phyloP scores from a whole-genome alignment of 169 alveolate genomes.

The Plasmodium inui region DNA sequence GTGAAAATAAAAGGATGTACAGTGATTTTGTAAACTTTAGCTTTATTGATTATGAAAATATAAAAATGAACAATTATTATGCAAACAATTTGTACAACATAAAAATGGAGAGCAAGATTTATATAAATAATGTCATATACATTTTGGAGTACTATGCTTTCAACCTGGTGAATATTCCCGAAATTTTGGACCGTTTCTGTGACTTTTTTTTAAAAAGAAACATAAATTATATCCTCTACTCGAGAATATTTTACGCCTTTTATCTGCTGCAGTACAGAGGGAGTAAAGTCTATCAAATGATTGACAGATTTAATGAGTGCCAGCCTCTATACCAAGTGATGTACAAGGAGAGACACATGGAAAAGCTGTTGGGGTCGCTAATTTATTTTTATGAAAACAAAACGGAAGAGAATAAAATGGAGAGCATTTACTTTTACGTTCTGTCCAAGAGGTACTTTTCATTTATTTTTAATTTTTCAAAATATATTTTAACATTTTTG shows the following conservation, averaged over 20 bases:
- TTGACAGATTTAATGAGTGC: constrained; percentile 21
- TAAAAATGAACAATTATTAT: constrained; percentile 65
- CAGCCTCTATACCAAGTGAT: constrained; percentile 55
- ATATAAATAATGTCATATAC: constrained; percentile 70
- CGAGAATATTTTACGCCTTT: constrained; percentile 74
- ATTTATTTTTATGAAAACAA: constrained; percentile 57
- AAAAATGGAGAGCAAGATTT: constrained; percentile 16
- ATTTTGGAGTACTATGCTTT: constrained; percentile 75
- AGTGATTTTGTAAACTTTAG: constrained; percentile 63
- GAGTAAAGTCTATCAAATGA: constrained; percentile 26
- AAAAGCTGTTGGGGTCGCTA: constrained; percentile 25
- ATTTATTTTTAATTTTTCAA: constrained; percentile 70
- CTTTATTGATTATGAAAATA: constrained; percentile 75
- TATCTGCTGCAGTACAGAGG: constrained; percentile 28
- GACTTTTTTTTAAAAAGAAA: constrained; percentile 44
- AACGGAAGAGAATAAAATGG: background rate
- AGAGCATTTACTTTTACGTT: constrained; percentile 51
- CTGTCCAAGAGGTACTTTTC: constrained; percentile 60
- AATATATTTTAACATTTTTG: constrained; percentile 63
- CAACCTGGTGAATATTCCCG: constrained; percentile 18
- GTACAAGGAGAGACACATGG: constrained; percentile 72
- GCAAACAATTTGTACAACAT: constrained; percentile 68
- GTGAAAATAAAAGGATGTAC: constrained; percentile 13
- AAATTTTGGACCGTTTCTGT: constrained; percentile 50
- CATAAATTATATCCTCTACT: constrained; percentile 61